Percentiles rank a stretch among this genome's conserved stretches.
Conservation (phyloP, 129 eudicot genomes). For the Lactuca saligna region DNA sequence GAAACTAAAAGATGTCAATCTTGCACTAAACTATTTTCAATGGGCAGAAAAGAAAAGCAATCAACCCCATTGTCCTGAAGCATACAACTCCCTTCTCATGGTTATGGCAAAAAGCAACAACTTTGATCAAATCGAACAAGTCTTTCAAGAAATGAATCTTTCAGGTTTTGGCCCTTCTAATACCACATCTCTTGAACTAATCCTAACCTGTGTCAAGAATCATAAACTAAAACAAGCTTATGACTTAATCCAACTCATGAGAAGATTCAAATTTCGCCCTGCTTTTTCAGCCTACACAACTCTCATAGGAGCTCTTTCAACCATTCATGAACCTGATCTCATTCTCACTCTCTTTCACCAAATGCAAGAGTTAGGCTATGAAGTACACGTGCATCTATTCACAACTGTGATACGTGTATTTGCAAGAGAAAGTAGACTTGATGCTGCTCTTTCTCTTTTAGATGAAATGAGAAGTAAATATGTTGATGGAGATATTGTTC, state of each 20-base stretch:
- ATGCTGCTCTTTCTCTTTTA: conserved; percentile 69
- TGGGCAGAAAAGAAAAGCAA: conserved; percentile 66
- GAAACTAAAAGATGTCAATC: conserved; percentile 55
- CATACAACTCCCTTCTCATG: conserved; percentile 74
- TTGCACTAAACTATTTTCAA: conserved; percentile 64
- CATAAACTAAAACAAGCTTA: conserved; percentile 67
- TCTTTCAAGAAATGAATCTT: conserved; percentile 79
- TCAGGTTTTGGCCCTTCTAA: conserved; percentile 80
- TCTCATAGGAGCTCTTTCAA: conserved; percentile 76
- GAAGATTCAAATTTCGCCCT: conserved; percentile 77
- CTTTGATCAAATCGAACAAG: conserved; percentile 48
- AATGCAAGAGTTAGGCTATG: conserved; percentile 94
- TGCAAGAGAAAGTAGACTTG: conserved; percentile 64
- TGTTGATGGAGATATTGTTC: conserved; percentile 70
- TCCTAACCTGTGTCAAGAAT: conserved; percentile 58
- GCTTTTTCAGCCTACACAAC: conserved; percentile 94
- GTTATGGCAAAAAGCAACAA: conserved; percentile 64
- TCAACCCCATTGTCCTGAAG: conserved; percentile 70
- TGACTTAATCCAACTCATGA: conserved; percentile 74
- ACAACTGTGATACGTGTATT: conserved; percentile 81
- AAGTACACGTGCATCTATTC: conserved; percentile 74
- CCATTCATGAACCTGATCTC: conserved; percentile 55
- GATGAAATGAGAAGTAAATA: conserved; percentile 81
- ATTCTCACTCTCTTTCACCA: conserved; percentile 73
- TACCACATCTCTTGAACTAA: conserved; percentile 56